Conservation (phyloP, 2,329 filamentous ascomycete genomes). For the Coccinonectria pachysandricola region DNA sequence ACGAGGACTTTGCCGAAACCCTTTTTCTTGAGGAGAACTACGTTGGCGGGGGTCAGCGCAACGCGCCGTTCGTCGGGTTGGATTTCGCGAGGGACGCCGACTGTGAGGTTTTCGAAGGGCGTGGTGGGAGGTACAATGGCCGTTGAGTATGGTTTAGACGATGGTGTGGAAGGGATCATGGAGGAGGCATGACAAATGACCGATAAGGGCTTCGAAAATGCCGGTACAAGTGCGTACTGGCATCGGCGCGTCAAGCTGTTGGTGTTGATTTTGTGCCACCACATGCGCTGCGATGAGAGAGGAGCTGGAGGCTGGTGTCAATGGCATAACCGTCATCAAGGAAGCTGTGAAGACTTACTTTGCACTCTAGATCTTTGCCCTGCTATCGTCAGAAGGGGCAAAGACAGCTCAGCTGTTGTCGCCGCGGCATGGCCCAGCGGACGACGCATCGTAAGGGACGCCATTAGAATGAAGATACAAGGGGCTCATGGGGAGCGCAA, state of each 20-base stretch:
- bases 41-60: slow-evolving; percentile 76
- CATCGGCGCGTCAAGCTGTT: no score
- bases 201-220: slow-evolving; percentile 23
- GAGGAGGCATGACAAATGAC: slow-evolving; percentile 29
- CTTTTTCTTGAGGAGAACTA: slow-evolving; percentile 72
- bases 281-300: slow-evolving; percentile 26
- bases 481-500: no score
- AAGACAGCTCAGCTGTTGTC: no score
- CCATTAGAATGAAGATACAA: no score
- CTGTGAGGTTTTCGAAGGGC: slow-evolving; percentile 62
- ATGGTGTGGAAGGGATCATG: slow-evolving; percentile 13
- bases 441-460: no score
- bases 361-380: no score
- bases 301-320: no score
- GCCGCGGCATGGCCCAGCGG: no score
- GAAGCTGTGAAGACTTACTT: no score
- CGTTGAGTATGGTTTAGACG: slow-evolving; percentile 29
- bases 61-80: slow-evolving; percentile 72
- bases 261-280: slow-evolving; percentile 23
- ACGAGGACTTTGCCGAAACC: slow-evolving; percentile 69
- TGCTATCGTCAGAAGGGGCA: no score
- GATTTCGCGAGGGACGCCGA: slow-evolving; percentile 74
- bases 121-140: slow-evolving; percentile 32
- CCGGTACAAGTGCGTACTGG: slow-evolving; percentile 18
- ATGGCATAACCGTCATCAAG: no score